Base-by-base conservation (phyloP, 2,329 filamentous ascomycete species). In the Neofusicoccum ribis region DNA sequence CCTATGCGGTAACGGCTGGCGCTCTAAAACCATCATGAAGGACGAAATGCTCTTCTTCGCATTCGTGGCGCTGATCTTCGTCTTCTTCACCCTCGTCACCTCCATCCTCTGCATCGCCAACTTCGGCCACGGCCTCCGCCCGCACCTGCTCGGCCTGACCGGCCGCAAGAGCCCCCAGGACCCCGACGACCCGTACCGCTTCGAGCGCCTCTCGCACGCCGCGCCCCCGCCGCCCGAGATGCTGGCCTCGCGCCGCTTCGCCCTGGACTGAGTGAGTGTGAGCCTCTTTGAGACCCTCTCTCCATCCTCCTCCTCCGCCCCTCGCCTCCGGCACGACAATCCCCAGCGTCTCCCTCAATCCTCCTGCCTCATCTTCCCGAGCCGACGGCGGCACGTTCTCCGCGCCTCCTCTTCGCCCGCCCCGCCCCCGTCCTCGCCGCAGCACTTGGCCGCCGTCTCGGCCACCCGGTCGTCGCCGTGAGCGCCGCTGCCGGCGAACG, bases 21-120 rank as follows among this genome's bases (percentile, higher is more conserved):
- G 64, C 7, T 47, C 71, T 0, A 59, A 52, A 0, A 71, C 71
- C 0, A n/a, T 66, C 6, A 49, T 72, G 51, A 73, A 70, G 47
- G 66, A 72, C 34, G 68, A 72, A 47, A 72, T 72, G 69, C 49
- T 70, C 2, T 66, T 72, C n/a, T 72, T 70, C 27, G 58, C 69
- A 17, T 37, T 56, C 23, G 59, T 69, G 0, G 68, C 66, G 1
- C 20, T 72, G 8, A 11, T 43, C 17, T 34, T 62, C 17, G 58
- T 27, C 5, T 63, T 71, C 3, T 65, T 66, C 11, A 56, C 52
- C 0, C 14, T 60, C 5, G 65, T 68, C 4, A 66, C 58, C 14
- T 61, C 63, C 0, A 65, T 66, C 5, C 1, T 70, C 7, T 73
- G 71, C 66, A 46, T 70, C 1, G 23, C 62, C 7, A 73, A 72